Conservation (phyloP, 352 stramenopile genomes). For the Globisporangium ultimum region DNA sequence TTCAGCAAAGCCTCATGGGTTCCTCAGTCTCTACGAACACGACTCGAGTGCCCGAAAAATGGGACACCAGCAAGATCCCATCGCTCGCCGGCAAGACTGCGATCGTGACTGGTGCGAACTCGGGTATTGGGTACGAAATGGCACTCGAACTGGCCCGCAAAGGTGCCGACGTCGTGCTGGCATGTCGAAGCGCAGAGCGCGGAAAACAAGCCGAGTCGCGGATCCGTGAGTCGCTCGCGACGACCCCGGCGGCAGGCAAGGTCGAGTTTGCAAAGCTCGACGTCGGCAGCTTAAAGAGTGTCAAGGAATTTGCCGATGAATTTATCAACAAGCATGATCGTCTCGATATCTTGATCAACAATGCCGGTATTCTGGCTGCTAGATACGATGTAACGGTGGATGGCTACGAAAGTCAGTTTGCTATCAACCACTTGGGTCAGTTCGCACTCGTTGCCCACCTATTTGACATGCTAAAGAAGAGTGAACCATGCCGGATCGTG, state of each 20-base stretch:
- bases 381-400: no score
- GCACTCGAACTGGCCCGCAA: slow-evolving; percentile 34
- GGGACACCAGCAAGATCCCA: slow-evolving; percentile 22
- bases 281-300: not conserved
- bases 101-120: slow-evolving; percentile 77
- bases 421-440: slow-evolving; percentile 22
- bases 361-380: slow-evolving; percentile 8
- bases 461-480: slow-evolving; percentile 21
- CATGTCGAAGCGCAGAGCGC: slow-evolving; percentile 24
- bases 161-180: slow-evolving; percentile 71
- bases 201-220: not conserved
- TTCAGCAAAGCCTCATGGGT: not conserved
- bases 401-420: no score
- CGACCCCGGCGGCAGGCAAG: not conserved
- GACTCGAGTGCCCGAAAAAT: slow-evolving; percentile 18
- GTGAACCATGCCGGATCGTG: slow-evolving; percentile 1
- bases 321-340: no score
- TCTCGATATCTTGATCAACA: slow-evolving; percentile 12
- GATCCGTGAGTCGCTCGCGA: slow-evolving; percentile 1
- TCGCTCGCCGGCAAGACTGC: slow-evolving; percentile 47
- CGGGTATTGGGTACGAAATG: slow-evolving; percentile 66
- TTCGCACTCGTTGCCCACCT: slow-evolving; percentile 26
- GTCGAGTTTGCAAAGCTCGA: slow-evolving; percentile 5
- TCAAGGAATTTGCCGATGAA: slow-evolving; percentile 13
- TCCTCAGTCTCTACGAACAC: not conserved